Conservation (phyloP, 768 basidiomycete species). For the Boletus sp. region DNA sequence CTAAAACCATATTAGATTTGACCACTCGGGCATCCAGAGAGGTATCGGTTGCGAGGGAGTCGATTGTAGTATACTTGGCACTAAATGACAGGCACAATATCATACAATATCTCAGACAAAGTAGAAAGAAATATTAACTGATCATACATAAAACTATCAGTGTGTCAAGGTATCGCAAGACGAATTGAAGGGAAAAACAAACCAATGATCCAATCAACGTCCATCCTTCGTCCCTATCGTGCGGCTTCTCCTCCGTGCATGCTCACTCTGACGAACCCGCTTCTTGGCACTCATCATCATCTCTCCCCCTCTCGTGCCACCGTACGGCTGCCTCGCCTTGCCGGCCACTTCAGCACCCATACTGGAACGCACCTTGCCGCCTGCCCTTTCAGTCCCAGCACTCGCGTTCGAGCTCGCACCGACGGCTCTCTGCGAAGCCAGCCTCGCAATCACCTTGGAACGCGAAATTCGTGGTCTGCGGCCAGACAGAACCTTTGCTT, state of each 20-base stretch:
- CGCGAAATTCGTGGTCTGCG: slow-evolving; percentile 78
- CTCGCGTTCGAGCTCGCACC: slow-evolving; percentile 13
- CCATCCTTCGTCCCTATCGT: slow-evolving; percentile 18
- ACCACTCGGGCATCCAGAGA: no score
- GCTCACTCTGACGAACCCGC: slow-evolving; percentile 73
- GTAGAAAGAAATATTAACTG: slow-evolving; percentile 6
- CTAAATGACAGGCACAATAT: neutral
- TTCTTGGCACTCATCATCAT: slow-evolving; percentile 67
- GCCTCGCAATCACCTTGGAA: slow-evolving; percentile 72
- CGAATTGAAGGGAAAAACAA: neutral
- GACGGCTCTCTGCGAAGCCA: slow-evolving; percentile 66
- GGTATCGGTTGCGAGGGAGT: no score
- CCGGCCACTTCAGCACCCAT: slow-evolving; percentile 36
- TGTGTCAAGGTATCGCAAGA: slow-evolving; percentile 9
- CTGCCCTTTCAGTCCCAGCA: slow-evolving; percentile 18
- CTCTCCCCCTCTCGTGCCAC: slow-evolving; percentile 31
- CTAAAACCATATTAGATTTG: no score
- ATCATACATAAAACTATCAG: slow-evolving; percentile 10
- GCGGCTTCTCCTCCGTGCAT: slow-evolving; percentile 54
- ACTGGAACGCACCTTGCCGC: slow-evolving; percentile 48
- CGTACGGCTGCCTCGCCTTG: slow-evolving; percentile 22
- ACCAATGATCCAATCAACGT: slow-evolving; percentile 4
- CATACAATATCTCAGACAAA: slow-evolving; percentile 9
- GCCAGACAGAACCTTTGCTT: slow-evolving; percentile 34
- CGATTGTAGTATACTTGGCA: neutral